These are phyloP conservation scores for Podospora australis DNA, from an alignment of 495 filamentous ascomycete genomes.

Conservation along the genomic window DNA sequence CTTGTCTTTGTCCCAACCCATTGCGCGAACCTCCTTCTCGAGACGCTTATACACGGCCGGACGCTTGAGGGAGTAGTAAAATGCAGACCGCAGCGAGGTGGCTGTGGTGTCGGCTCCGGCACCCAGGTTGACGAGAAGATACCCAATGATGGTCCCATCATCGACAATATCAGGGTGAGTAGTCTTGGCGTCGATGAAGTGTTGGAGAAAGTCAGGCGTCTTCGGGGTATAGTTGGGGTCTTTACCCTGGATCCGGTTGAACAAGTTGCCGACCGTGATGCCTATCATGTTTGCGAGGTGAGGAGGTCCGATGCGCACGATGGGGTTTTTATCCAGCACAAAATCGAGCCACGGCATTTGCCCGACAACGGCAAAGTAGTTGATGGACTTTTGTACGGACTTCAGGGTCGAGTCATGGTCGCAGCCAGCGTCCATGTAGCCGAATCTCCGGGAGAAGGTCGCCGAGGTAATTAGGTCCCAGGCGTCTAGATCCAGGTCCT, in stretches of 20 bases:
- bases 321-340: conserved; percentile 42
- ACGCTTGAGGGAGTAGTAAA: conserved; percentile 29
- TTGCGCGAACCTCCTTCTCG: conserved; percentile 13
- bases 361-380: conserved; percentile 35
- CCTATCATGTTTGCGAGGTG: conserved; percentile 12
- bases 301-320: conserved; percentile 28
- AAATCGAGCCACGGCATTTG: conserved; percentile 45
- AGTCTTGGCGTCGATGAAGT: conserved; percentile 23
- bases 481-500: conserved; percentile 19
- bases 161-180: conserved; percentile 17
- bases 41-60: conserved; percentile 22
- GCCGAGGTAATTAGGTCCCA: conserved; percentile 30
- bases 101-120: conserved; percentile 41
- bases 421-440: conserved; percentile 32
- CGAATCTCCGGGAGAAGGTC: conserved; percentile 32
- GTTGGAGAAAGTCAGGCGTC: conserved; percentile 20
- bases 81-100: conserved; percentile 24
- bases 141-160: conserved; percentile 15
- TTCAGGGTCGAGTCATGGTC: conserved; percentile 34
- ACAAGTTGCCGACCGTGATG: conserved; percentile 8
- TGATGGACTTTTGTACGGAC: conserved; percentile 35
- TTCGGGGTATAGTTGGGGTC: conserved; percentile 12
- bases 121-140: conserved; percentile 31
- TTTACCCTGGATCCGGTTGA: conserved; percentile 10
- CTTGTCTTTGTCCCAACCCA: background rate